Evolutionary conservation across 2,329 filamentous ascomycete species (phyloP), one percentile per base, ranked within the genome.

Genomic region (Diplodia corticola): DNA sequence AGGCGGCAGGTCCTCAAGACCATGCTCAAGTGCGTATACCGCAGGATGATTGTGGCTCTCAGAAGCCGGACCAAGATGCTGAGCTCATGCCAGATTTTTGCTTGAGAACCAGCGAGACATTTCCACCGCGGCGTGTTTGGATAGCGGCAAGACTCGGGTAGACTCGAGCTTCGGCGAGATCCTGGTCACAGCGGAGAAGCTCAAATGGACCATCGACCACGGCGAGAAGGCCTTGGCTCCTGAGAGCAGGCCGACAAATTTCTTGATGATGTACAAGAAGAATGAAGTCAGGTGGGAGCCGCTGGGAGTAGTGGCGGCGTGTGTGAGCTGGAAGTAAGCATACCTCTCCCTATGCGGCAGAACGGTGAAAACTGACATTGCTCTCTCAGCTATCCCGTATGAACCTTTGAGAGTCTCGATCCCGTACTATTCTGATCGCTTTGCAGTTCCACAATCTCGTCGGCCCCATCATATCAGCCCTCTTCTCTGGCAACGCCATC

Each of bases 151-250:
- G 84, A 97, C 96, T 1, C 91, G 94, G 82, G 88, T 98, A 46
- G 95, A 99, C 79, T 95, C 94, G 0, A 89, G 91, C 71, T 88
- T 99, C 65, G 95, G 95, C 63, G 95, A 99, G 83, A 93, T 98
- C 69, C 84, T 99, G 65, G 93, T 97, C 49, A 97, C 95, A 6
- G 89, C 86, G 0, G 95, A 98, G 83, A 97, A 97, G 82, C 84
- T 99, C 68, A 89, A 91, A 74, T 99, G 95, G 95, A 97, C 93
- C 3, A 89, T 98, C 69, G 83, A 88, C 69, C 92, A 99, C 78
- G 95, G 95, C 71, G 93, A 97, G 78, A 87, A 86, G 73, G 91
- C 93, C 0, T 80, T 99, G 70, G 79, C 79, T 40, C 87, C 92
- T 0, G 89, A 90, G 69, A 82, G 82, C 57, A 85, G 95, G 63